Evolutionary conservation across 2,329 filamentous ascomycete species (phyloP).

Genomic region (Cladosporium velox): DNA sequence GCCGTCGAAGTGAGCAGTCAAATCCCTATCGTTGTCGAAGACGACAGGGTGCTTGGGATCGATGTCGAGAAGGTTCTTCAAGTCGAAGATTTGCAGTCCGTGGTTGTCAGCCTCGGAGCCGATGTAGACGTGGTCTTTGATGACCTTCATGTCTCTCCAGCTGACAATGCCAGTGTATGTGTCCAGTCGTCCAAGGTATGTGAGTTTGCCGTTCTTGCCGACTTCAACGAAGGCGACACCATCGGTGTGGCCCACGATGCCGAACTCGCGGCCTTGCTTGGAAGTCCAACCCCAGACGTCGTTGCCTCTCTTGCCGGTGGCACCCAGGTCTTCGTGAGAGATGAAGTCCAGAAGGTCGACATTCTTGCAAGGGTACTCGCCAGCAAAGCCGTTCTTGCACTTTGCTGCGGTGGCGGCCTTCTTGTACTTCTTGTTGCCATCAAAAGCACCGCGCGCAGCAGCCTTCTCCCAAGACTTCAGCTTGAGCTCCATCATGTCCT

Average conservation of each 20-base stretch:
- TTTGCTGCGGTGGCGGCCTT: conserved; percentile 23
- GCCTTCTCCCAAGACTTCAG: conserved; percentile 14
- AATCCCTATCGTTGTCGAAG: conserved; percentile 44
- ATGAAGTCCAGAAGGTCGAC: conserved; percentile 45
- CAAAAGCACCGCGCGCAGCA: conserved; percentile 14
- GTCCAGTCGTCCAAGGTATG: conserved; percentile 51
- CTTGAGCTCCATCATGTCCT: conserved; percentile 19
- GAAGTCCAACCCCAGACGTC: conserved; percentile 54
- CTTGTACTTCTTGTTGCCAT: conserved; percentile 22
- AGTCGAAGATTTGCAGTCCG: conserved; percentile 56
- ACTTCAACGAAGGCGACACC: conserved; percentile 56
- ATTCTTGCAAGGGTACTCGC: conserved; percentile 38
- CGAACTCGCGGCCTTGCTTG: conserved; percentile 52
- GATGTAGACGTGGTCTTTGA: conserved; percentile 46
- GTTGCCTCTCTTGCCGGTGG: conserved; percentile 39
- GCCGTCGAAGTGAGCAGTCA: conserved; percentile 44
- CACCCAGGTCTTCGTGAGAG: conserved; percentile 43
- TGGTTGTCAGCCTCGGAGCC: conserved; percentile 48
- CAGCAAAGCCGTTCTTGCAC: conserved; percentile 43
- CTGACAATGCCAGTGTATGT: conserved; percentile 41
- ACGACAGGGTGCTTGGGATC: conserved; percentile 42
- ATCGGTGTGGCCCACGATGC: conserved; percentile 50
- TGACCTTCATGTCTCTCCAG: conserved; percentile 43
- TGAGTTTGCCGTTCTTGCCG: conserved; percentile 47
- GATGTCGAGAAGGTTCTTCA: conserved; percentile 40